Conservation (phyloP, 2,329 filamentous ascomycete species). For the Acrocalymma vagum region DNA sequence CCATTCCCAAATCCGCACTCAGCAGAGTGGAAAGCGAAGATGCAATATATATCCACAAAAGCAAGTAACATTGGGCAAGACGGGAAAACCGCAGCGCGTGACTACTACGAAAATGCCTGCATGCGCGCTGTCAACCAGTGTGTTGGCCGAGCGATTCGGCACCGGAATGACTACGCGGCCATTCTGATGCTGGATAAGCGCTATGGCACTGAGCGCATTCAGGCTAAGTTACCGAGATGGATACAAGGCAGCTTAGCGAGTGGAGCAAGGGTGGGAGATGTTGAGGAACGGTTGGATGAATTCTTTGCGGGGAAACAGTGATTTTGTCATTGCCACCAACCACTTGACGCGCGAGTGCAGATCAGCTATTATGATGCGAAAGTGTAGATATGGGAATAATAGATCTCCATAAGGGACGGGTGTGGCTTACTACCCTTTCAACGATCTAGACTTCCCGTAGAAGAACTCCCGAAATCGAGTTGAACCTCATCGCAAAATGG, state of each 20-base stretch:
- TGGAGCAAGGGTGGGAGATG: slow-evolving; percentile 54
- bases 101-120: slow-evolving; percentile 93
- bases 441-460: background rate
- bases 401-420: slow-evolving; percentile 10
- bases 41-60: slow-evolving; percentile 81
- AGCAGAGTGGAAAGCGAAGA: slow-evolving; percentile 91
- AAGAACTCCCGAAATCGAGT: too few relatives aligned
- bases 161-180: slow-evolving; percentile 86
- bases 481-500: too few relatives aligned
- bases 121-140: slow-evolving; percentile 98
- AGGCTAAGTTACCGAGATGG: slow-evolving; percentile 85
- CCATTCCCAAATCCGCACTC: slow-evolving; percentile 92
- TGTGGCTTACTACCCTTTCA: slow-evolving; percentile 17
- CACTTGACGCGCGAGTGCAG: too few relatives aligned
- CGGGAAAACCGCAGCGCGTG: slow-evolving; percentile 64
- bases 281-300: slow-evolving; percentile 41
- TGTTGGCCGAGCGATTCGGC: slow-evolving; percentile 90
- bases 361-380: too few relatives aligned
- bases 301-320: slow-evolving; percentile 48
- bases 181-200: slow-evolving; percentile 86
- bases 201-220: slow-evolving; percentile 78
- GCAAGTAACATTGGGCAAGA: slow-evolving; percentile 47
- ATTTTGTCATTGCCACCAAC: too few relatives aligned
- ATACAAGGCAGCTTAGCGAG: slow-evolving; percentile 73
- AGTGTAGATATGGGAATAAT: too few relatives aligned